phyloP scores from a whole-genome alignment of 148 eudicot species.

The Hydrangea macrophylla region DNA sequence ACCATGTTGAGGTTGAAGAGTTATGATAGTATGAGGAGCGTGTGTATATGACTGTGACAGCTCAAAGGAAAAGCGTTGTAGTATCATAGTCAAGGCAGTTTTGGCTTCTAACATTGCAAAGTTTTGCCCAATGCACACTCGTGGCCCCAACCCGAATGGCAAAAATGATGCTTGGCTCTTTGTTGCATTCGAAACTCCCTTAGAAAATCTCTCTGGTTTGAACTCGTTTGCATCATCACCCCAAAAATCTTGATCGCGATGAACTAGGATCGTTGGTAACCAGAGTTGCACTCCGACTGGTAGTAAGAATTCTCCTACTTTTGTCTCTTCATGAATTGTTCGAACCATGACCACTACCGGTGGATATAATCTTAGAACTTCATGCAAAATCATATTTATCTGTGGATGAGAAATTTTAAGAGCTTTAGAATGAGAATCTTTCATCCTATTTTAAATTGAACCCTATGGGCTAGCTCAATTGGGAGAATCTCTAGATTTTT shows the following conservation, averaged over 20 bases:
- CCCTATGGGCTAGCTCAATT: too few species aligned
- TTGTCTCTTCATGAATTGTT: slow-evolving; percentile 18
- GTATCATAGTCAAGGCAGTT: slow-evolving; percentile 22
- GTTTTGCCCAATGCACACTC: slow-evolving; percentile 35
- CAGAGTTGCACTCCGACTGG: slow-evolving; percentile 31
- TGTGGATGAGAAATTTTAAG: too few species aligned
- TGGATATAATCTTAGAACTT: slow-evolving; percentile 42
- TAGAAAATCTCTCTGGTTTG: slow-evolving; percentile 39
- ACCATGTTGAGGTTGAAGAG: slow-evolving; percentile 33
- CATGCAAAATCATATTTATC: slow-evolving; percentile 39
- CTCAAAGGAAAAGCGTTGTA: slow-evolving; percentile 29
- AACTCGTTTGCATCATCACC: slow-evolving; percentile 41
- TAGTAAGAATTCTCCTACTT: slow-evolving; percentile 21
- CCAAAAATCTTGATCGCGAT: slow-evolving; percentile 34
- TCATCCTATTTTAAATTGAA: too few species aligned
- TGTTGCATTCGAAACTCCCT: slow-evolving; percentile 41
- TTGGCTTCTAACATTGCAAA: slow-evolving; percentile 32
- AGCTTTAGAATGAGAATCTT: too few species aligned
- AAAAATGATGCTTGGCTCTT: slow-evolving; percentile 23
- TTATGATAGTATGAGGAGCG: slow-evolving; percentile 19
- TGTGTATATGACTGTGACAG: slow-evolving; percentile 37
- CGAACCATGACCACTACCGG: slow-evolving; percentile 23
- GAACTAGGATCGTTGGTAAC: slow-evolving; percentile 31
- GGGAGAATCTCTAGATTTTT: too few species aligned
- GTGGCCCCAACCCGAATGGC: slow-evolving; percentile 39